Evolutionary conservation across 179 eudicot species (phyloP), one percentile per base, ranked within the genome.

Genomic region (Actinidia chinensis): DNA sequence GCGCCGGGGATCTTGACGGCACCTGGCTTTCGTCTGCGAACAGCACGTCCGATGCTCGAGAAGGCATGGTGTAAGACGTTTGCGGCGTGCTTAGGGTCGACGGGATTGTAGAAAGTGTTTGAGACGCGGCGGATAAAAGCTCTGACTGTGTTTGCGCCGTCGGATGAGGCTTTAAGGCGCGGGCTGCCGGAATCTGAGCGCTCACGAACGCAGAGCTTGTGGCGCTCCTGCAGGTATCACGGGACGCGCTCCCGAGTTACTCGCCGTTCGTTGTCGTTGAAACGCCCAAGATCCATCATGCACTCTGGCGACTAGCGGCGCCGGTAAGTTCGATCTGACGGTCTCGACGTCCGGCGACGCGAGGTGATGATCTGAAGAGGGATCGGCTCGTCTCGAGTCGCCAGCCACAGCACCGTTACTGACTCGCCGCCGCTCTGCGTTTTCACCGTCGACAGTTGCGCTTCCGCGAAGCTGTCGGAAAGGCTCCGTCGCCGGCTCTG

Each of bases 21-120:
- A 1, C 88, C 91, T 61, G 89, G 5, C 85, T 84, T 2, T 68
- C 88, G 0, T 85, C 76, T 36, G 84, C 74, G 1, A 93, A 91
- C 76, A 76, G 90, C 3, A 90, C 92, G 4, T 91, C 79, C 1
- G 1, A n/a, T 87, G 15, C 25, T 93, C 8, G 90, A 78, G 7
- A 88, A 88, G n/a, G 98, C 97, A 0, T 97, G 97, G 1, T 92
- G 97, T 46, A 93, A 89, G 60, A 86, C 89, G 11, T 90, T 93
- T 15, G 93, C 86, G 5, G 50, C 82, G 8, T 51, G 92, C 76
- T 51, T 92, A 1, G 25, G 66, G 0, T 8, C 76, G 0, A 82
- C 85, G 9, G 98, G 94, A 0, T 93, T 92, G 6, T 15, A 90
- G 72, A 88, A 91, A 23, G 68, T 82, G 1, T 93, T 79, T 71